Conservation (phyloP, 1,284 basidiomycete species). For the Trametes hirsuta region DNA sequence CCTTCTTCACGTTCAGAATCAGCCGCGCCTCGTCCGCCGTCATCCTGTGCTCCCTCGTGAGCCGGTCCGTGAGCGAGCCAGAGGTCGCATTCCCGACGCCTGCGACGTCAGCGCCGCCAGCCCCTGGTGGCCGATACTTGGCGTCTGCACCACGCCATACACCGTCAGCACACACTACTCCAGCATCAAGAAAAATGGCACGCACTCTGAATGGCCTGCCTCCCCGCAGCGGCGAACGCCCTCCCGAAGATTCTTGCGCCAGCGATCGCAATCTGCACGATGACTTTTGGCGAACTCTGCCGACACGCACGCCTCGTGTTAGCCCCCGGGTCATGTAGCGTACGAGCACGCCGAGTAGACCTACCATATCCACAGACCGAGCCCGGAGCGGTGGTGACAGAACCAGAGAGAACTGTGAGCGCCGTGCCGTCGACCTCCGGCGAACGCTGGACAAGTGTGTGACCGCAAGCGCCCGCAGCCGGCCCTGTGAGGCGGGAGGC, state of each 20-base stretch:
- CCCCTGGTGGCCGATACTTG: constrained; percentile 70
- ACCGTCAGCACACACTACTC: background rate
- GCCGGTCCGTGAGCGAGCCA: constrained; percentile 71
- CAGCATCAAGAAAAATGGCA: constrained; percentile 19
- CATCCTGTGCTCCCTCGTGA: constrained; percentile 89
- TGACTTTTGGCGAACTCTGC: constrained; percentile 74
- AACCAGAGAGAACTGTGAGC: constrained; percentile 22
- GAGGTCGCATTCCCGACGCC: constrained; percentile 78
- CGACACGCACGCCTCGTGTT: background rate
- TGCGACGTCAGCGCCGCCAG: constrained; percentile 61
- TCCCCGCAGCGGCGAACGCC: constrained; percentile 89
- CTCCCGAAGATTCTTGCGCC: constrained; percentile 88
- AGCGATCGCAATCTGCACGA: constrained; percentile 84
- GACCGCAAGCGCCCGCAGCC: constrained; percentile 2
- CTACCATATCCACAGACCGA: constrained; percentile 19
- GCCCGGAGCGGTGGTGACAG: constrained; percentile 23
- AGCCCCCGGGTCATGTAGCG: background rate
- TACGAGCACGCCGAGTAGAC: background rate
- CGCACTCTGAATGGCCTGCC: constrained; percentile 93
- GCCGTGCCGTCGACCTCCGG: constrained; percentile 18
- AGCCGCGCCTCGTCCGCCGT: constrained; percentile 94
- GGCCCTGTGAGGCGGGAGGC: background rate
- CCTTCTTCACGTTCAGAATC: constrained; percentile 90
- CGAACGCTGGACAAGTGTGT: background rate
- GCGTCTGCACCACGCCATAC: constrained; percentile 54